Base-by-base conservation (phyloP, 176 grass and related monocot genomes). In the Thinopyrum elongatum region DNA sequence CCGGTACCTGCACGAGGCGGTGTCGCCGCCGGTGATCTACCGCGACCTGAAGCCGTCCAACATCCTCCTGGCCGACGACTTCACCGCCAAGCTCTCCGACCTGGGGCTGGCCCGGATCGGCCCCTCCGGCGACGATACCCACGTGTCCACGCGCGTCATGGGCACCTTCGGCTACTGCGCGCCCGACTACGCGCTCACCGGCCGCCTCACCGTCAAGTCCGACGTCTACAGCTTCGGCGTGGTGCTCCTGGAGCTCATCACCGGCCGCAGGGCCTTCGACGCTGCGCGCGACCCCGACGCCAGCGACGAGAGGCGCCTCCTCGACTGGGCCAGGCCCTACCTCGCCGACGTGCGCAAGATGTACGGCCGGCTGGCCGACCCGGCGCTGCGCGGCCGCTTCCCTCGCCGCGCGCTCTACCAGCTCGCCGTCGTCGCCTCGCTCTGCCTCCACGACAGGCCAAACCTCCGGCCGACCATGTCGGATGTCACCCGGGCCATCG, bases 31-130 rank as follows among this genome's bases (percentile, higher is more conserved):
- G 41, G 92, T 94, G 21, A 94, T 94, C 62, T 92, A 88, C 59
- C 55, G 90, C 34, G 87, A 94, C 72, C 80, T 92, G 14, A 94
- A 94, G 77, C 34, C 87, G 3, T 88, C 92, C 15, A 94, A 94
- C 72, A 92, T 94, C 34, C 84, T 94, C 30, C 85, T 94, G 0
- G 81, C 42, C 29, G 33, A 85, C 3, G 77, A 85, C 31, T 82
- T 87, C 38, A 84, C 23, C 69, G 61, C 90, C 22, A 90, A 85
- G 76, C 70, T 91, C 9, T 94, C 86, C 4, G 92, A 94, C 70
- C 84, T 94, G 7, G 89, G 92, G 5, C 86, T 94, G 7, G 89
- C 92, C 62, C 84, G 81, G 77, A 84, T 94, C 0, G 92, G 89
- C 1, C 89, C 92, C 7, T 70, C 71, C 8, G 89, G 86, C 1